Conservation (phyloP, 192 early-diverging fungal genomes). For the Geranomyces michiganensis region DNA sequence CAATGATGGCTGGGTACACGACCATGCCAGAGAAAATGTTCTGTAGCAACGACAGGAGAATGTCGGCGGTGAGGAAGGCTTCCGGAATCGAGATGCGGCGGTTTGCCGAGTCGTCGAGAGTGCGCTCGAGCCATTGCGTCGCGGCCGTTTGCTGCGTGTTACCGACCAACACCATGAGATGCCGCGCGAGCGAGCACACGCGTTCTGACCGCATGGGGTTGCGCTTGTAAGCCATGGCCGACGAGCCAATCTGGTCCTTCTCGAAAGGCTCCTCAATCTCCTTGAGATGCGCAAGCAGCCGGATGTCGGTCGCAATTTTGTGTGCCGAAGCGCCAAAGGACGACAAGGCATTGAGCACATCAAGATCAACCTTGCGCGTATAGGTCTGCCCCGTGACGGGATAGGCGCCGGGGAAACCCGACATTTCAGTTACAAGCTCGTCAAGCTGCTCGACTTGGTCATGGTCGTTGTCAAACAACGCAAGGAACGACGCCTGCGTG, state of each 20-base stretch:
- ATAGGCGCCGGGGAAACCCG: constrained; percentile 83
- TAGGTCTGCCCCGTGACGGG: constrained; percentile 97
- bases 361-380: constrained; percentile 96
- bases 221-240: constrained; percentile 99
- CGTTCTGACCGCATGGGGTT: constrained; percentile 99
- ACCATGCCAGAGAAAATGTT: constrained; percentile 98
- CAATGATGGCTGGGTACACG: constrained; percentile 95
- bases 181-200: constrained; percentile 92
- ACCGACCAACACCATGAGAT: constrained; percentile 88
- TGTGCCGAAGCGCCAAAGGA: constrained; percentile 96
- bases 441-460: constrained; percentile 93
- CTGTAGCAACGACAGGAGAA: constrained; percentile 90
- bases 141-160: constrained; percentile 88
- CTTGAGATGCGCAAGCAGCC: constrained; percentile 93
- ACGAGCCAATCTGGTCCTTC: constrained; percentile 98
- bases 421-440: constrained; percentile 83
- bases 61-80: constrained; percentile 95
- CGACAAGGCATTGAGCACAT: constrained; percentile 80
- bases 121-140: constrained; percentile 97
- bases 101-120: constrained; percentile 96
- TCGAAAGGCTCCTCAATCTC: constrained; percentile 99
- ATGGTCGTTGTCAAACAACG: constrained; percentile 92
- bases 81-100: constrained; percentile 94
- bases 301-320: constrained; percentile 95
- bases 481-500: constrained; percentile 96